phyloP scores from a whole-genome alignment of 495 filamentous ascomycete genomes.

The Tuber brumale region DNA sequence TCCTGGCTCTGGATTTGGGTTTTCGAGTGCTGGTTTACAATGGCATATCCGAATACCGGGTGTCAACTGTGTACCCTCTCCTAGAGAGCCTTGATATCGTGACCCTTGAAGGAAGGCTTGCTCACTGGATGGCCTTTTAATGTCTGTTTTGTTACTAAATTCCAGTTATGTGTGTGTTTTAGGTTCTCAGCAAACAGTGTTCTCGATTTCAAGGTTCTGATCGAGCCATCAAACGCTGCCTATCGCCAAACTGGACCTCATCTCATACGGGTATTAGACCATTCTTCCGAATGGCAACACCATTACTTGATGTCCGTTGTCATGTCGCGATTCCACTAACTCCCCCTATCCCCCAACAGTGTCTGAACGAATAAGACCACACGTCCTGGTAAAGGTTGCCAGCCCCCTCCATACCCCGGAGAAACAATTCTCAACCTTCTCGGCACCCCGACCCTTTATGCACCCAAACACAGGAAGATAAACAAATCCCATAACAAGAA shows the following conservation, averaged over 20 bases:
- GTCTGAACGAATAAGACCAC: constrained; percentile 19
- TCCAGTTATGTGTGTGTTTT: neutral
- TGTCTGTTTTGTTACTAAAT: neutral
- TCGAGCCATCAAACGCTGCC: neutral
- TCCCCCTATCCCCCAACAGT: constrained; percentile 15
- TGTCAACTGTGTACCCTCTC: neutral
- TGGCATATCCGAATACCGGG: neutral
- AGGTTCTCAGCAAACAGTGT: neutral
- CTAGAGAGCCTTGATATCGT: neutral
- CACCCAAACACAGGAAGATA: no score
- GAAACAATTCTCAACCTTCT: no score
- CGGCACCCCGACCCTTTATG: no score
- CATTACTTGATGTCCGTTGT: neutral
- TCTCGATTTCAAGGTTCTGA: neutral
- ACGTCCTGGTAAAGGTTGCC: constrained; percentile 13
- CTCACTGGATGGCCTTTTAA: neutral
- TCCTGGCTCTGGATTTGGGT: neutral
- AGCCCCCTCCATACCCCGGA: no score
- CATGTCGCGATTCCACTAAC: no score
- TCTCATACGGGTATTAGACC: neutral
- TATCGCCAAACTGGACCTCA: neutral
- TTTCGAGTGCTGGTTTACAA: neutral
- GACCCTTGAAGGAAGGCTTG: neutral
- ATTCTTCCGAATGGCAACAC: neutral
- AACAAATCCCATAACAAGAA: no score